Base-by-base conservation (phyloP, 2,329 filamentous ascomycete genomes). In the Cladosporium oxysporum region DNA sequence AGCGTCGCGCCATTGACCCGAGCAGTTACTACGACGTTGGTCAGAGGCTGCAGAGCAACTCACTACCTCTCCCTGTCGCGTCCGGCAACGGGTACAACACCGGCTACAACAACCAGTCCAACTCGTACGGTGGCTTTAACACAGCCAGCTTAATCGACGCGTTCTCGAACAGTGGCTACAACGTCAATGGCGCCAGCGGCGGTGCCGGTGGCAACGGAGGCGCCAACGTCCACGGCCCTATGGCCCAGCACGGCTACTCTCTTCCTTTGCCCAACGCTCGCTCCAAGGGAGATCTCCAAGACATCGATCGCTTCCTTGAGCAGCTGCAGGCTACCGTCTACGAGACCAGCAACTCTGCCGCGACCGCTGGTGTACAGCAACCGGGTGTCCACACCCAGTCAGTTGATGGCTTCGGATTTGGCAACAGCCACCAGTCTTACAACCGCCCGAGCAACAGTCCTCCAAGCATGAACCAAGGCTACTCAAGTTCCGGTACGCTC, bases 301-400 rank as follows among this genome's bases (percentile, higher is more conserved):
- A 96, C 77, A 93, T 98, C 74, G 95, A 98, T 78, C 91, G 93
- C 75, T 91, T 98, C 78, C 87, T 99, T 64, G 93, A 97, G 80
- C 92, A 97, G 80, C 94, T 98, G 84, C 93, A 97, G 80, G 89
- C 90, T 70, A 97, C 94, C 55, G 92, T 98, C 58, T 98, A 98
- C 76, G 95, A 98, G 81, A 96, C 90, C 77, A 91, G 89, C 72
- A 75, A 73, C 62, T 90, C 93, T 60, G 90, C 92, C 35, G 91
- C 92, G 2, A 88, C 88, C 14, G 90, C 90, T 52, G 91, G 91
- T 66, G 87, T 96, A 66, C 90, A 91, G 72, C 88, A 93, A 69
- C 88, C 91, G 60, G 89, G 88, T 67, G 81, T 86, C 18, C 90
- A 92, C 75, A 89, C 90, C 73, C 75, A 76, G 52, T 75, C 74